Conservation (phyloP, 1,284 basidiomycete species). For the Neotropicomus parvogracilis region DNA sequence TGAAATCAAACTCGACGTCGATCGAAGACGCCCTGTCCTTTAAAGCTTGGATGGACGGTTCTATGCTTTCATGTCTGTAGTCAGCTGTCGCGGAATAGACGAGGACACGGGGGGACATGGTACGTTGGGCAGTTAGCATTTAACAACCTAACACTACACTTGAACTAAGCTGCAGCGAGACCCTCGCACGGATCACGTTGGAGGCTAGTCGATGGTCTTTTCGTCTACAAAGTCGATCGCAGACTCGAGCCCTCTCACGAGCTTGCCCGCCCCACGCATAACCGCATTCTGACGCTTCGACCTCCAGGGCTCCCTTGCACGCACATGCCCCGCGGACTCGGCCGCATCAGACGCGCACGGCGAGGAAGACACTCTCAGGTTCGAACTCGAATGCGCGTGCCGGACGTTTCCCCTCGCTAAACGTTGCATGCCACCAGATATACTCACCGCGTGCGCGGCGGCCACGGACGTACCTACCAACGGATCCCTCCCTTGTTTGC, state of each 20-base stretch:
- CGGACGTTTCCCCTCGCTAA: slow-evolving; percentile 16
- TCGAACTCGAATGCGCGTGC: slow-evolving; percentile 29
- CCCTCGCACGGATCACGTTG: slow-evolving; percentile 16
- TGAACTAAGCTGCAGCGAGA: slow-evolving; percentile 85
- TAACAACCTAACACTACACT: no score
- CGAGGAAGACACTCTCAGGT: slow-evolving; percentile 18
- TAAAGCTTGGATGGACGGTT: slow-evolving; percentile 55
- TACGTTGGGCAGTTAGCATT: no score
- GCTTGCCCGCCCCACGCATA: slow-evolving; percentile 36
- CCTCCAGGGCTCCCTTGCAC: no score
- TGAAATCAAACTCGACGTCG: slow-evolving; percentile 52
- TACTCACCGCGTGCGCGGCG: not conserved
- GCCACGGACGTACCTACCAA: not conserved
- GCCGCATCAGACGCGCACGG: slow-evolving; percentile 13
- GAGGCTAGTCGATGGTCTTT: slow-evolving; percentile 7
- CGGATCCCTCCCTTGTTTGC: slow-evolving; percentile 5
- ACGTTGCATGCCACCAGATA: slow-evolving; percentile 3
- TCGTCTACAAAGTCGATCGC: slow-evolving; percentile 49
- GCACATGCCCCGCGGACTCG: slow-evolving; percentile 5
- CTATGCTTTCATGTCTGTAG: slow-evolving; percentile 64
- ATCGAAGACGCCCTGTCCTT: slow-evolving; percentile 39
- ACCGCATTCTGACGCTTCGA: slow-evolving; percentile 25
- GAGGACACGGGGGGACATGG: slow-evolving; percentile 37
- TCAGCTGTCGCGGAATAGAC: slow-evolving; percentile 45
- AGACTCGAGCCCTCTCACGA: slow-evolving; percentile 43